Evolutionary conservation across 345 rosid species (phyloP).

Genomic region (Diplotaxis tenuifolia): DNA sequence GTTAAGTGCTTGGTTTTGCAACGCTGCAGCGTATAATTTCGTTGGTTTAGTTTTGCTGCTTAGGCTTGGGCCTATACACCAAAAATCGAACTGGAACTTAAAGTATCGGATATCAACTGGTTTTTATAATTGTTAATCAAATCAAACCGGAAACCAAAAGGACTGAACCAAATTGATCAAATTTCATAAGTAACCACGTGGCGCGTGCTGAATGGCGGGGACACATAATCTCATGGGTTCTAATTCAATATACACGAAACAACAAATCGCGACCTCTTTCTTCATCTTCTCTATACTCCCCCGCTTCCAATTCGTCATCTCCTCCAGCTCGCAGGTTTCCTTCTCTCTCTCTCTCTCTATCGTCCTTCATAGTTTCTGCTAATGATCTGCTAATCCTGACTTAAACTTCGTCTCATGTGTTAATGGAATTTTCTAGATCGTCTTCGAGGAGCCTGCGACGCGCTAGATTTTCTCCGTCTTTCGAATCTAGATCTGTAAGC

Average conservation of each 20-base stretch:
- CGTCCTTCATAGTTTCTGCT: not conserved
- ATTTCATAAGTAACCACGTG: too few species aligned
- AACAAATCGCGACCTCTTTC: conserved; percentile 19
- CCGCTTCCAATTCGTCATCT: not conserved
- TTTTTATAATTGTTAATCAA: too few species aligned
- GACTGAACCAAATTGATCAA: too few species aligned
- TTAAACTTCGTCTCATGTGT: not conserved
- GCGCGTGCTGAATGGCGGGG: conserved; percentile 2
- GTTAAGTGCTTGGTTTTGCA: not conserved
- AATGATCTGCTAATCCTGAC: conserved; percentile 6
- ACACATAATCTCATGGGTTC: conserved; percentile 27
- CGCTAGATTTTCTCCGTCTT: conserved; percentile 9
- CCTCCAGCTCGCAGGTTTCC: conserved; percentile 2
- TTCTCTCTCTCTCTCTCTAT: not conserved
- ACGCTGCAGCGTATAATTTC: not conserved
- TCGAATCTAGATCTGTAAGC: conserved; percentile 28
- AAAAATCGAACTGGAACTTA: too few species aligned
- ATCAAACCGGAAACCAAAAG: too few species aligned
- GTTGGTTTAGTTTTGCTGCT: not conserved
- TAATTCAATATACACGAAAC: conserved; percentile 9
- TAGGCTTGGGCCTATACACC: too few species aligned
- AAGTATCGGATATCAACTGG: too few species aligned
- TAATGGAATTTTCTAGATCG: conserved; percentile 8
- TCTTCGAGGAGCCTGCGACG: conserved; percentile 4
- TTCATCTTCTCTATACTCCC: conserved; percentile 9